Evolutionary conservation across 106 monocot species (phyloP).

Genomic region (Allium cepa): DNA sequence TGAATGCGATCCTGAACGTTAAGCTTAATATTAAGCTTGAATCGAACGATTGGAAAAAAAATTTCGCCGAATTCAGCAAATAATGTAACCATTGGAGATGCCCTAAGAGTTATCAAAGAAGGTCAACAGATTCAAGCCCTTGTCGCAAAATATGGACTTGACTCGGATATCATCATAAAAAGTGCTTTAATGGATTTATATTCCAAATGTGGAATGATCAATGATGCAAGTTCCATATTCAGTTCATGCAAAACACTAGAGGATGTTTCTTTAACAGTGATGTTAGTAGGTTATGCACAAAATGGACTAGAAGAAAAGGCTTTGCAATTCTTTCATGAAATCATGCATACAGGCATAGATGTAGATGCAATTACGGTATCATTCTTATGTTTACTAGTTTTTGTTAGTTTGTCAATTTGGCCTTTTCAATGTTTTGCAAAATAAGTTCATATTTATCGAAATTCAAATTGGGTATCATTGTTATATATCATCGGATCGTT

Average conservation of each 20-base stretch:
- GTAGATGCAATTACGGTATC: slow-evolving; percentile 5
- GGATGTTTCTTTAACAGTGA: slow-evolving; percentile 55
- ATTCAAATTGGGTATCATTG: too few relatives aligned
- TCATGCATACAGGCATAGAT: slow-evolving; percentile 22
- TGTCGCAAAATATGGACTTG: slow-evolving; percentile 30
- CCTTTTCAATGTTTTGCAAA: too few relatives aligned
- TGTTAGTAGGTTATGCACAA: slow-evolving; percentile 19
- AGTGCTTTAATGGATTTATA: slow-evolving; percentile 83
- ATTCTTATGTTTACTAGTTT: too few relatives aligned
- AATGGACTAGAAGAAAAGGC: slow-evolving; percentile 56
- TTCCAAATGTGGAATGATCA: slow-evolving; percentile 62
- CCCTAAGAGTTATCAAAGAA: slow-evolving; percentile 24
- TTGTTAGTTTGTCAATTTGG: too few relatives aligned
- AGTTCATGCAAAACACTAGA: slow-evolving; percentile 40
- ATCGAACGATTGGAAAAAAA: too few relatives aligned
- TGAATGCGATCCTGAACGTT: too few relatives aligned
- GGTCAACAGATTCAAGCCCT: slow-evolving; percentile 50
- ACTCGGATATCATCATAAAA: slow-evolving; percentile 32
- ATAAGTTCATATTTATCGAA: too few relatives aligned
- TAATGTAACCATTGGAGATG: too few relatives aligned
- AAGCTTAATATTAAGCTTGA: too few relatives aligned
- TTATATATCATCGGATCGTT: too few relatives aligned
- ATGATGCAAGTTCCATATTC: slow-evolving; percentile 53
- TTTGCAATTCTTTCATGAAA: slow-evolving; percentile 44
- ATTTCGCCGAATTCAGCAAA: too few relatives aligned